Conservation (phyloP, 495 filamentous ascomycete species). For the Astrocystis sublimbata region DNA sequence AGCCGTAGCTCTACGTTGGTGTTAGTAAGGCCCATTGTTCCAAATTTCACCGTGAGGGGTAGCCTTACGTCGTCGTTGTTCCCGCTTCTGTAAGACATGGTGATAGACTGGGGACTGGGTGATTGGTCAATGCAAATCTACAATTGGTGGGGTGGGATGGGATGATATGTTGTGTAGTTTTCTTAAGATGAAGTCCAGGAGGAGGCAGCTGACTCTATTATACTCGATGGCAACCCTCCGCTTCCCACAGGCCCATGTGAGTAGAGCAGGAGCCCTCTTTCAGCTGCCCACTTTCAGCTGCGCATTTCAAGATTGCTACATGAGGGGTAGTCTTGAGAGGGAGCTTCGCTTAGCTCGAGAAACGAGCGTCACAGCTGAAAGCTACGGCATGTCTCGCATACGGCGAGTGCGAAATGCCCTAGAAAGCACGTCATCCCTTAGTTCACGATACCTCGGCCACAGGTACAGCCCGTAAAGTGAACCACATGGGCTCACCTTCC, state of each 20-base stretch:
- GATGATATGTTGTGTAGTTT: too few species aligned
- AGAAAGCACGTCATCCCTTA: constrained; percentile 10
- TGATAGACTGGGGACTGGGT: constrained; percentile 8
- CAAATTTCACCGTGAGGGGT: neutral
- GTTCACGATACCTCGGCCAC: neutral
- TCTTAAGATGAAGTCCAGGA: neutral
- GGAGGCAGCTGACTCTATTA: neutral
- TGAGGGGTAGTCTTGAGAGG: constrained; percentile 23
- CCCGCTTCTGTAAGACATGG: constrained; percentile 34
- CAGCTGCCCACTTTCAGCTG: constrained; percentile 9
- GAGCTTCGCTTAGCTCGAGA: constrained; percentile 14
- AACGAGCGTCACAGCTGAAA: constrained; percentile 21
- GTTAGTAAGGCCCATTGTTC: constrained; percentile 15
- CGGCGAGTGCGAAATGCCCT: neutral
- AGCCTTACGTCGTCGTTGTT: constrained; percentile 23
- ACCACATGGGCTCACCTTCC: neutral
- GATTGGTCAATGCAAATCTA: too few species aligned
- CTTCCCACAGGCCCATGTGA: neutral
- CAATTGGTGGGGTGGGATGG: neutral
- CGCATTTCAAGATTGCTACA: too few species aligned
- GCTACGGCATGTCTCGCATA: constrained; percentile 6
- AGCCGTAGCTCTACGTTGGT: constrained; percentile 24
- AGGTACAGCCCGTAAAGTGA: neutral
- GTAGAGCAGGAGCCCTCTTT: constrained; percentile 3
- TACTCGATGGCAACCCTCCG: neutral